These are phyloP conservation scores for Suillus brevipes DNA, from an alignment of 768 basidiomycete genomes.

Conservation along the genomic window DNA sequence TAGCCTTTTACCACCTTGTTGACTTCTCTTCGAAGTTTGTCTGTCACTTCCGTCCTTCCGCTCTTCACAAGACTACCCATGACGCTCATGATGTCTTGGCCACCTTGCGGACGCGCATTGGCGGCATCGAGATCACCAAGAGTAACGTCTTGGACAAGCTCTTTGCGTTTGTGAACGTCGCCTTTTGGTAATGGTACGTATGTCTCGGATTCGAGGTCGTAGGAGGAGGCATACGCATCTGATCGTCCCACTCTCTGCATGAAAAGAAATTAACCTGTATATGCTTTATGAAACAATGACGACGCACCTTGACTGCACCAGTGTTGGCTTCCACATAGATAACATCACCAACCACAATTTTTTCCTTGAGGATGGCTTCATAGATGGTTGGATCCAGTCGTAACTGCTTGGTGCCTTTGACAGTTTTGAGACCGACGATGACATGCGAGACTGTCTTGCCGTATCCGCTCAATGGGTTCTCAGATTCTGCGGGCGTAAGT, in stretches of 20 bases:
- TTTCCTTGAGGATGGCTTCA: conserved; percentile 96
- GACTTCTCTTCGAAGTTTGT: conserved; percentile 92
- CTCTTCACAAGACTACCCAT: conserved; percentile 93
- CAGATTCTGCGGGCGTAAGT: conserved; percentile 92
- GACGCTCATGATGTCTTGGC: conserved; percentile 98
- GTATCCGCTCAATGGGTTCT: conserved; percentile 96
- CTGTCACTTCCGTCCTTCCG: conserved; percentile 93
- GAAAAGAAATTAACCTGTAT: conserved; percentile 1
- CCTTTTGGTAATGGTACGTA: conserved; percentile 98
- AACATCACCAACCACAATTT: conserved; percentile 94
- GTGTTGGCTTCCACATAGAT: conserved; percentile 94
- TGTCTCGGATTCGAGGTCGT: conserved; percentile 96
- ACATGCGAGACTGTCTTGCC: conserved; percentile 99
- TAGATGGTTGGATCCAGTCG: conserved; percentile 94
- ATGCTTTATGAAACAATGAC: not conserved
- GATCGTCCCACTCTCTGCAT: conserved; percentile 89
- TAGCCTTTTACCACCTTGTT: conserved; percentile 98
- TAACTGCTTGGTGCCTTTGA: conserved; percentile 90
- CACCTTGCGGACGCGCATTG: conserved; percentile 93
- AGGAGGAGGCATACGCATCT: conserved; percentile 96
- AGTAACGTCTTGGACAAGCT: conserved; percentile 93
- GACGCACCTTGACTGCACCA: conserved; percentile 86
- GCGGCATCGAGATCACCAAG: conserved; percentile 95
- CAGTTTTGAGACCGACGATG: conserved; percentile 92
- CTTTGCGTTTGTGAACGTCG: conserved; percentile 94